Base-by-base conservation (phyloP, 129 eudicot species). In the Chrysanthemum lavandulifolium region DNA sequence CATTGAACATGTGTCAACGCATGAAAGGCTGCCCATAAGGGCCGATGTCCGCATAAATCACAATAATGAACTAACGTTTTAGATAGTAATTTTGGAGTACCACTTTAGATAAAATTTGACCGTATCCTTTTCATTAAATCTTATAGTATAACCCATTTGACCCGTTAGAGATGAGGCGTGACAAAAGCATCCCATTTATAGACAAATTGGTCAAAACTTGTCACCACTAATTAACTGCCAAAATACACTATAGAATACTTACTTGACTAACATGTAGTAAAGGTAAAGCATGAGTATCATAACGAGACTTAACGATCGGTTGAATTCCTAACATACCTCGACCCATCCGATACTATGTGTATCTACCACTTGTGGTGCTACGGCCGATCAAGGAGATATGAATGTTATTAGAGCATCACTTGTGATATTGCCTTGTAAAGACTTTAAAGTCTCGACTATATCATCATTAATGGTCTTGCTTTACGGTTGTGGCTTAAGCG, bases 221-320 rank as follows among this genome's bases (percentile, higher is more conserved):
- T 13, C 64, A 59, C 64, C 64, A 18, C 36, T 59, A 50, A 27
- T 15, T 31, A 59, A 16, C 14, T 12, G 14, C n/a, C 43, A 14
- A 55, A 50, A 45, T 13, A 33, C 13, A 78, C 0, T 45, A n/a
- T 68, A 57, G 31, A 61, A 14, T 59, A 65, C 92, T 75, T 78
- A 90, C 98, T 85, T 90, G 96, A 23, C 96, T 79, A 84, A 76
- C 67, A 88, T 45, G 65, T 94, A 94, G 2, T 97, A 90, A 64
- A 90, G 89, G 66, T 94, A 94, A 58, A 97, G 91, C 98, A 94
- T 86, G 64, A 94, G 86, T 68, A 82, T 77, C 91, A 90, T 84
- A 64, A 94, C 78, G 91, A 93, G 74, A 94, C 84, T 83, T 90
- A 96, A 78, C 92, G 96, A 50, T 84, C 86, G 2, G 97, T 80